Conservation (phyloP, 2,329 filamentous ascomycete species). For the Ramularia collo-cygni region DNA sequence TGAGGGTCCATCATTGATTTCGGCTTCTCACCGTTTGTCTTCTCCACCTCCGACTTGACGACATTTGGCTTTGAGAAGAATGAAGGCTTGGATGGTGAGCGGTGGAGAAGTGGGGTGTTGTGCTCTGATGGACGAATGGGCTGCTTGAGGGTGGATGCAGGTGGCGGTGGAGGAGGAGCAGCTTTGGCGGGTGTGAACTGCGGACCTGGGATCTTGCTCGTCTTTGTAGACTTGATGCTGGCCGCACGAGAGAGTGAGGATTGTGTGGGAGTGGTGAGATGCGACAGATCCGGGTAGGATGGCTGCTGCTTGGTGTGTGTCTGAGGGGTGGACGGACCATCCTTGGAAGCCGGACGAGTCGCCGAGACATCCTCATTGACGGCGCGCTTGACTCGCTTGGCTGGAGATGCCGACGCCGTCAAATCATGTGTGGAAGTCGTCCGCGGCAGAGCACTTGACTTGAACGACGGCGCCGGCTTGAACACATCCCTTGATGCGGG, state of each 20-base stretch:
- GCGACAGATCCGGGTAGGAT: slow-evolving; percentile 43
- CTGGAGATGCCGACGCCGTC: slow-evolving; percentile 35
- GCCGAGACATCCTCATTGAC: slow-evolving; percentile 63
- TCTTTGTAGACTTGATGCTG: slow-evolving; percentile 44
- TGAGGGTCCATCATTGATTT: slow-evolving; percentile 17
- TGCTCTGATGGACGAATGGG: slow-evolving; percentile 6
- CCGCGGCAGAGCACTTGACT: slow-evolving; percentile 22
- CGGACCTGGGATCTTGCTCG: slow-evolving; percentile 26
- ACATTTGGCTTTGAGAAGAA: slow-evolving; percentile 13
- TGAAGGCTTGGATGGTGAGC: slow-evolving; percentile 25
- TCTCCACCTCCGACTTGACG: not conserved
- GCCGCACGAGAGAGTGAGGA: slow-evolving; percentile 59
- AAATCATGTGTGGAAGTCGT: slow-evolving; percentile 19
- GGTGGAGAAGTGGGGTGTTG: slow-evolving; percentile 20
- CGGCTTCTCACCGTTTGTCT: slow-evolving; percentile 8
- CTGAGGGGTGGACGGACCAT: slow-evolving; percentile 45
- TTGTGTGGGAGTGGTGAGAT: slow-evolving; percentile 70
- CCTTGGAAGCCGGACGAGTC: slow-evolving; percentile 48
- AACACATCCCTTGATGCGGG: slow-evolving; percentile 11
- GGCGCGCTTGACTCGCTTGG: slow-evolving; percentile 57
- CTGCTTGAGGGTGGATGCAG: slow-evolving; percentile 6
- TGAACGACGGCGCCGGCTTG: slow-evolving; percentile 18
- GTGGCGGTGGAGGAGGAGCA: no score
- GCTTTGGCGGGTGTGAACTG: slow-evolving; percentile 21
- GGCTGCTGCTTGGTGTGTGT: slow-evolving; percentile 40